phyloP scores from a whole-genome alignment of 2,329 filamentous ascomycete genomes.

The Mycosphaerella sp. region DNA sequence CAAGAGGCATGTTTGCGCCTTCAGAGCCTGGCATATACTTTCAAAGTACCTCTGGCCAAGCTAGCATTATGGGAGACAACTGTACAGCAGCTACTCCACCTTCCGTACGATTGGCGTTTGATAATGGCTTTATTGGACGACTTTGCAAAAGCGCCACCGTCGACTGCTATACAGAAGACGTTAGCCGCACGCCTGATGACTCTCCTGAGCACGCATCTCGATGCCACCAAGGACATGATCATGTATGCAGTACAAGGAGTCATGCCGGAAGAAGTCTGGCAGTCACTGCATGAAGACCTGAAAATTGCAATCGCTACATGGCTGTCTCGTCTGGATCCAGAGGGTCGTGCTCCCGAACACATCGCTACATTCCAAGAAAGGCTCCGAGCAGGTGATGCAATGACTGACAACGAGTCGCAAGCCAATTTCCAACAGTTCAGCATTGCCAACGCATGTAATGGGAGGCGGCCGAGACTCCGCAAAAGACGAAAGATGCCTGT shows the following conservation, averaged over 20 bases:
- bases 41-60: conserved; percentile 17
- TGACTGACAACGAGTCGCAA: conserved; percentile 24
- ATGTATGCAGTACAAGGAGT: conserved; percentile 15
- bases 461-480: conserved; percentile 9
- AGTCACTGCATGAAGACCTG: conserved; percentile 24
- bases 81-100: conserved; percentile 15
- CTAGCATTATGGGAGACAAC: conserved; percentile 20
- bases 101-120: conserved; percentile 11
- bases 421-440: conserved; percentile 20
- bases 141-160: conserved; percentile 1
- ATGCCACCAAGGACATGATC: conserved; percentile 15
- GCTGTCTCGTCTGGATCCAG: conserved; percentile 18
- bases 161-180: conserved; percentile 13
- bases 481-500: conserved; percentile 19
- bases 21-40: conserved; percentile 9
- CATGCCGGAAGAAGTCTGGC: conserved; percentile 14
- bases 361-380: conserved; percentile 17
- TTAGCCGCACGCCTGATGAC: conserved; percentile 18
- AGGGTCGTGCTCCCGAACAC: conserved; percentile 15
- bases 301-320: conserved; percentile 24
- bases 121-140: conserved; percentile 15
- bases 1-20: conserved; percentile 22
- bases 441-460: conserved; percentile 2
- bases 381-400: conserved; percentile 21
- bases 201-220: conserved; percentile 8